Conservation (phyloP, 2,329 filamentous ascomycete genomes). For the Pestalotiopsis sp. region DNA sequence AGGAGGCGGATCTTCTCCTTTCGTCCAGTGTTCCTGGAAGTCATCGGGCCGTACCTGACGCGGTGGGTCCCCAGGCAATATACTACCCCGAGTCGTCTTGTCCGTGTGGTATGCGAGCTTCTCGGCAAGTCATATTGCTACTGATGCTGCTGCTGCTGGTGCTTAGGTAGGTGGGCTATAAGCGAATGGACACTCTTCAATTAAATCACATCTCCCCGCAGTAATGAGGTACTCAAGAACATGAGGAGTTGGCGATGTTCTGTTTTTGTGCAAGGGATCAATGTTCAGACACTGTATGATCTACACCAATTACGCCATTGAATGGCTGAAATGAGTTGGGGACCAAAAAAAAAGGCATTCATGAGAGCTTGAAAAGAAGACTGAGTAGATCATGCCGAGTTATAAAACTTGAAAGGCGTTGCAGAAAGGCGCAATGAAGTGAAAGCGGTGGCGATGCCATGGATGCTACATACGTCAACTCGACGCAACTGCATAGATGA, state of each 20-base stretch:
- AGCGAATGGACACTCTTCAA: neutral
- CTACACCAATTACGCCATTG: neutral
- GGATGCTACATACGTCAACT: too few relatives aligned
- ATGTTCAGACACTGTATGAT: neutral
- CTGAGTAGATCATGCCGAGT: too few relatives aligned
- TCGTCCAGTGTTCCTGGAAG: constrained; percentile 2
- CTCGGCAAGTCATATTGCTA: neutral
- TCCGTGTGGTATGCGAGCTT: neutral
- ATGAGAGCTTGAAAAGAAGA: too few relatives aligned
- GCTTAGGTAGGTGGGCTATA: neutral
- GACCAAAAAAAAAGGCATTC: too few relatives aligned
- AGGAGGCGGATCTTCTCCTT: neutral
- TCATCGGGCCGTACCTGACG: constrained; percentile 4
- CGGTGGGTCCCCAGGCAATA: neutral
- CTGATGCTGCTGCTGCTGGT: too few relatives aligned
- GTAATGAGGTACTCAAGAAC: neutral
- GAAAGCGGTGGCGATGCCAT: too few relatives aligned
- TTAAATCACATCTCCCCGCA: neutral
- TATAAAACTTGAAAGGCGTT: too few relatives aligned
- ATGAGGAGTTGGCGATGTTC: neutral
- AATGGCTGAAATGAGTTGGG: too few relatives aligned
- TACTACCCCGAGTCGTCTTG: neutral
- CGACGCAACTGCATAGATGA: too few relatives aligned
- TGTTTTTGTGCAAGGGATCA: neutral
- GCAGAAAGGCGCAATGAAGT: too few relatives aligned